Evolutionary conservation across 306 rosid species (phyloP), one percentile per base, ranked within the genome.

Genomic region (Dryas drummondii): DNA sequence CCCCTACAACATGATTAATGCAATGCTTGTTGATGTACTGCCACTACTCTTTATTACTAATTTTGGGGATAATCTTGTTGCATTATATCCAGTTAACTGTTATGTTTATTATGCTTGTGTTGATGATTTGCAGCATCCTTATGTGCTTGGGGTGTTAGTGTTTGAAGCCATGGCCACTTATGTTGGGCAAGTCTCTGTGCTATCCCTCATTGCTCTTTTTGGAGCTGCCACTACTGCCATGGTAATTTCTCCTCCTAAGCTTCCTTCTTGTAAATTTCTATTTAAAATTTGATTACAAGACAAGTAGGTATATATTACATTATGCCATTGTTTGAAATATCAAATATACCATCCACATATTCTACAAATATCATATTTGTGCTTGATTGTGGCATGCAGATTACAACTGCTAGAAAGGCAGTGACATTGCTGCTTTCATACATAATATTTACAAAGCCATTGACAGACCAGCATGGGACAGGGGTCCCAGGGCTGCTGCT

Each of bases 141-240:
- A 87, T 64, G 82, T 87, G 40, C 85, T 85, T n/a, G 89, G 82
- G 56, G 89, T 83, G 66, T 68, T 87, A 55, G 85, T 87, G 71
- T 84, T 87, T 7, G 91, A 87, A 84, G 87, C 91, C 76, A 76
- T 82, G 77, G 91, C 91, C 5, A 85, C 91, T 14, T 82, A 68
- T 54, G 70, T 87, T 40, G 91, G 88, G 6, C 91, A 87, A 85
- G 91, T 85, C 3, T 85, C 89, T n/a, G 89, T 87, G 45, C 56
- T 87, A 5, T 81, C 86, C 32, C 91, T 87, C 73, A 76, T 87
- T 56, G 89, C 89, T 37, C 64, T 85, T 70, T 85, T 85, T 9
- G 91, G 89, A 5, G 91, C 91, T 45, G 91, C 89, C 66, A 85
- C 89, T 42, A 83, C 88, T 63, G 89, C 91, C 66, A 87, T 85